phyloP scores from a whole-genome alignment of 2,329 filamentous ascomycete genomes.

The Fusarium transvaalense region DNA sequence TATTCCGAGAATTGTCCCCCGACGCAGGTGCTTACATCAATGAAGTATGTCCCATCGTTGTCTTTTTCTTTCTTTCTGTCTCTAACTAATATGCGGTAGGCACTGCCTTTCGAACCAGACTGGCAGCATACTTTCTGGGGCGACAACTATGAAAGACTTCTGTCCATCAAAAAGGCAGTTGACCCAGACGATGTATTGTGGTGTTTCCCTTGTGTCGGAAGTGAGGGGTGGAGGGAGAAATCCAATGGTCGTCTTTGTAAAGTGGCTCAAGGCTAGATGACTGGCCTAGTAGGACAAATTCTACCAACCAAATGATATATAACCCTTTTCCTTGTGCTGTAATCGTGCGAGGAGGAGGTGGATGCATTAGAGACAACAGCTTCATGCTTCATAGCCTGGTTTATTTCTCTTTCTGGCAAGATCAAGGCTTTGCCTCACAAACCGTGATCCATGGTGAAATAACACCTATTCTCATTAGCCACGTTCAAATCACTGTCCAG shows the following conservation, averaged over 20 bases:
- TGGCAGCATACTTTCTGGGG: constrained; percentile 60
- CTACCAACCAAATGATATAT: background rate
- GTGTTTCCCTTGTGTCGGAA: constrained; percentile 62
- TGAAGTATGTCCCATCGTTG: constrained; percentile 51
- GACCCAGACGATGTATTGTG: constrained; percentile 64
- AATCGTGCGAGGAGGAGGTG: no score
- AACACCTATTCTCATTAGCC: constrained; percentile 30
- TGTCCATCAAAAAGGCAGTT: constrained; percentile 59
- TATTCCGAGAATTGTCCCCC: constrained; percentile 56
- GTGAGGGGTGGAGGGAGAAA: constrained; percentile 55
- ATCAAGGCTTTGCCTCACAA: constrained; percentile 36
- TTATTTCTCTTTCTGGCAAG: accelerated
- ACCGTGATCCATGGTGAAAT: constrained; percentile 43
- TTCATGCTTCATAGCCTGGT: background rate
- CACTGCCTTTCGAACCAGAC: constrained; percentile 53
- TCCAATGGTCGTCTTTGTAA: constrained; percentile 47
- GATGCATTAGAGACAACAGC: accelerated
- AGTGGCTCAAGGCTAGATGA: background rate
- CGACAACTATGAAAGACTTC: constrained; percentile 59
- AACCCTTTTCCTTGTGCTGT: background rate
- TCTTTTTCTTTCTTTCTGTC: accelerated
- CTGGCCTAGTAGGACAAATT: no score
- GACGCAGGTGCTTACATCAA: constrained; percentile 60
- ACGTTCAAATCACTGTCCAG: accelerated
- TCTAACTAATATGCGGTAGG: constrained; percentile 41